These are phyloP conservation scores for Avicennia marina DNA, from an alignment of 257 asterid genomes.

Conservation along the genomic window DNA sequence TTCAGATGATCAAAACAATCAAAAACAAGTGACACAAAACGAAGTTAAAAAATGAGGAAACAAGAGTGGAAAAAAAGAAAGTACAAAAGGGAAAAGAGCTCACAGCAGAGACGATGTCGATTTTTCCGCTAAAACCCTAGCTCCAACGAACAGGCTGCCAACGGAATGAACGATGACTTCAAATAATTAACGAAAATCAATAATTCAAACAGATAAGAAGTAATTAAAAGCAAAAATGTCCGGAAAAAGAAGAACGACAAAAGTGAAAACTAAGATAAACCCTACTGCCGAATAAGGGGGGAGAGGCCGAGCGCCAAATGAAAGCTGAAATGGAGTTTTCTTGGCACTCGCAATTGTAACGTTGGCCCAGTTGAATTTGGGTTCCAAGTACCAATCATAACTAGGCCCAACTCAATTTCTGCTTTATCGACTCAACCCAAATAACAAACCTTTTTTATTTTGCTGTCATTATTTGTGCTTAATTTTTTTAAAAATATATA, in stretches of 20 bases:
- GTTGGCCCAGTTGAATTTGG: too few relatives aligned
- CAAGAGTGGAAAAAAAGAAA: not conserved
- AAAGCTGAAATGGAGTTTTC: too few relatives aligned
- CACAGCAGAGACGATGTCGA: not conserved
- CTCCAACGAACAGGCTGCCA: not conserved
- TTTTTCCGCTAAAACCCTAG: not conserved
- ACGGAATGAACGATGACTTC: not conserved
- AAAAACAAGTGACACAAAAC: not conserved
- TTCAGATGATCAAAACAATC: not conserved
- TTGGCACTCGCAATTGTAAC: too few relatives aligned
- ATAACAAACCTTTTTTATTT: too few relatives aligned
- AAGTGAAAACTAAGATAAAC: conserved; percentile 8
- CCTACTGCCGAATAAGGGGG: conserved; percentile 13
- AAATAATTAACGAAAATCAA: not conserved
- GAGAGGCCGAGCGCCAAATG: conserved; percentile 12
- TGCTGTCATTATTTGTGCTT: too few relatives aligned
- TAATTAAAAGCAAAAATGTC: not conserved
- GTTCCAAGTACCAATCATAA: too few relatives aligned
- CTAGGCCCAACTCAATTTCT: too few relatives aligned
- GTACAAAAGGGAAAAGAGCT: not conserved
- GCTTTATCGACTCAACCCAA: too few relatives aligned
- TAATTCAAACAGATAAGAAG: not conserved
- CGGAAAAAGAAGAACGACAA: too few relatives aligned
- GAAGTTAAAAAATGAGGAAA: not conserved
- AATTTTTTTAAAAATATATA: too few relatives aligned